Conservation (phyloP, 1,139 yeast species). For the Diutina rugosa region DNA sequence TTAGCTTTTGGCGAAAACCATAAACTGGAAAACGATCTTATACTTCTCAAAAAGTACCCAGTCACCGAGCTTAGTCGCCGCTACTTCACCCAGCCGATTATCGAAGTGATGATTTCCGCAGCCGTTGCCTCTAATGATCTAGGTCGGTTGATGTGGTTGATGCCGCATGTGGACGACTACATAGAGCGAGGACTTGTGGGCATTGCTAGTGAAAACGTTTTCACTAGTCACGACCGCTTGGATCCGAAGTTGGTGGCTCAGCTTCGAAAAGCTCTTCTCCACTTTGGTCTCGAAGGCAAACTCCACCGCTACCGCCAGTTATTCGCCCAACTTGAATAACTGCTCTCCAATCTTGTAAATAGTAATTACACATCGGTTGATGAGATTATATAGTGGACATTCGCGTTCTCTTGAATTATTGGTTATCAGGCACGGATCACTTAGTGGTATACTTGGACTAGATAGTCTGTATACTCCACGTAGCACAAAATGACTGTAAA, state of each 20-base stretch:
- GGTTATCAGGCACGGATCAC: background rate
- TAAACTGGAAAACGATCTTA: background rate
- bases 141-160: conserved; percentile 27
- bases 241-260: background rate
- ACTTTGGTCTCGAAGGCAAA: background rate
- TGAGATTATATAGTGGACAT: too few relatives aligned
- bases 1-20: conserved; percentile 8
- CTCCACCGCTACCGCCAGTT: background rate
- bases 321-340: background rate
- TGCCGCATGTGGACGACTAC: conserved; percentile 23
- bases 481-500: too few relatives aligned
- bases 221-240: background rate
- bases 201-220: background rate
- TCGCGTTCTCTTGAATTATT: background rate
- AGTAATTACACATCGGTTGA: background rate
- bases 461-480: too few relatives aligned
- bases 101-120: conserved; percentile 15
- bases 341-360: background rate
- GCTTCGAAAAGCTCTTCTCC: background rate
- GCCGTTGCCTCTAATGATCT: conserved; percentile 17
- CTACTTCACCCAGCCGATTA: conserved; percentile 15
- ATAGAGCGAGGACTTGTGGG: conserved; percentile 5
- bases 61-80: conserved; percentile 7
- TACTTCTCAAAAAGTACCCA: background rate
- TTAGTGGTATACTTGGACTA: too few relatives aligned